Base-by-base conservation (phyloP, 106 monocot species). In the Acorus gramineus region DNA sequence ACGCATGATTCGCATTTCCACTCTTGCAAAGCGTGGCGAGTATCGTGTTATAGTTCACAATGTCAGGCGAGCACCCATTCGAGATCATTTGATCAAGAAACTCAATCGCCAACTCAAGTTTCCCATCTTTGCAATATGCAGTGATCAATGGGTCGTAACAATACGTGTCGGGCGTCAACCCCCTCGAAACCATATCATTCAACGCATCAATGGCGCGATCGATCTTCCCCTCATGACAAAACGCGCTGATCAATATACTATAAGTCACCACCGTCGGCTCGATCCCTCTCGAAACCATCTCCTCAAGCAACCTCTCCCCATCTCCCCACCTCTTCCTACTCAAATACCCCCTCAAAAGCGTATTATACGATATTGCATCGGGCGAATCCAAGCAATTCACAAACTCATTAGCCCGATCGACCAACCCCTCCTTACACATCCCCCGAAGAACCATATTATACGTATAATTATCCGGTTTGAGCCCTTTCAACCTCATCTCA, bases 41-140 rank as follows among this genome's bases (percentile, higher is more conserved):
- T 42, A 89, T 72, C 0, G 88, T 81, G 74, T 84, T 89, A 69
- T 79, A 89, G 71, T 81, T 89, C 55, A 84, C 76, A 9, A 89
- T 79, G 13, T 89, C 88, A 1, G 84, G 87, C 3, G 68, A 14
- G 44, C 80, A 88, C n/a, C 88, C 84, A 3, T 72, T 77, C 8
- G 73, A 66, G 7, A 84, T 68, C 76, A 89, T 89, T 60, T 55
- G 63, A 54, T 81, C 84, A 76, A 84, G 62, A 68, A 81, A 81
- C 55, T 77, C 73, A n/a, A 89, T 71, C 0, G 88, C 88, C 12
- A 76, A 50, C 11, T 80, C 81, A 46, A 84, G 12, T 48, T 68
- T 84, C 14, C 84, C 84, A 2, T 84, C 63, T 28, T 74, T 81
- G 62, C 88, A 89, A 62, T 79, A 84, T 1, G 81, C 74, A 0